Evolutionary conservation across 495 filamentous ascomycete species (phyloP).

Genomic region (Aspergillus mulundensis): DNA sequence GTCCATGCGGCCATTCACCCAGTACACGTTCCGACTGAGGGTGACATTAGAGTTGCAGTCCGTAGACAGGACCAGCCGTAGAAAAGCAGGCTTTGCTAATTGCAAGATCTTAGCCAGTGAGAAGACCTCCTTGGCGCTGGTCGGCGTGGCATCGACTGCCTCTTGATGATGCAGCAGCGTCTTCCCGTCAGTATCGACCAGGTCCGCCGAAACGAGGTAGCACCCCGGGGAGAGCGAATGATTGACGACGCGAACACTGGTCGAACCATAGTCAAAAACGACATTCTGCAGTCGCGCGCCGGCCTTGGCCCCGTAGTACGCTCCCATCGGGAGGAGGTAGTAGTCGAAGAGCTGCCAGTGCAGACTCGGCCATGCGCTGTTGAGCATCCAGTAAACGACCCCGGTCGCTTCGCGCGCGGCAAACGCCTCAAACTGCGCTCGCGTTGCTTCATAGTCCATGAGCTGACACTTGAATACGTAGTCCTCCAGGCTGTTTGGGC

Average conservation of each 20-base stretch:
- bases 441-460: slow-evolving; percentile 60
- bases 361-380: slow-evolving; percentile 59
- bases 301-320: slow-evolving; percentile 57
- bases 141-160: slow-evolving; percentile 17
- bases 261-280: slow-evolving; percentile 48
- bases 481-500: slow-evolving; percentile 48
- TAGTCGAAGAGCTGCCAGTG: slow-evolving; percentile 68
- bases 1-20: slow-evolving; percentile 48
- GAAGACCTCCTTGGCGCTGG: slow-evolving; percentile 24
- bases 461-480: slow-evolving; percentile 55
- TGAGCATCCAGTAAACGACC: slow-evolving; percentile 66
- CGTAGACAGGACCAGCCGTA: slow-evolving; percentile 45
- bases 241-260: slow-evolving; percentile 53
- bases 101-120: slow-evolving; percentile 26
- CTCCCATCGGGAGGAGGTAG: slow-evolving; percentile 54
- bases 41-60: slow-evolving; percentile 7
- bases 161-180: slow-evolving; percentile 27
- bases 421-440: slow-evolving; percentile 57
- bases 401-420: slow-evolving; percentile 55
- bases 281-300: slow-evolving; percentile 53
- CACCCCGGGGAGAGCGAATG: slow-evolving; percentile 39
- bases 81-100: slow-evolving; percentile 42
- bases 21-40: slow-evolving; percentile 61
- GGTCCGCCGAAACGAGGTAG: slow-evolving; percentile 42
- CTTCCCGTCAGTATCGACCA: slow-evolving; percentile 46